These are phyloP conservation scores for Xenosphaeropsis pyriputrescens DNA, from an alignment of 2,329 filamentous ascomycete species.

Conservation along the genomic window DNA sequence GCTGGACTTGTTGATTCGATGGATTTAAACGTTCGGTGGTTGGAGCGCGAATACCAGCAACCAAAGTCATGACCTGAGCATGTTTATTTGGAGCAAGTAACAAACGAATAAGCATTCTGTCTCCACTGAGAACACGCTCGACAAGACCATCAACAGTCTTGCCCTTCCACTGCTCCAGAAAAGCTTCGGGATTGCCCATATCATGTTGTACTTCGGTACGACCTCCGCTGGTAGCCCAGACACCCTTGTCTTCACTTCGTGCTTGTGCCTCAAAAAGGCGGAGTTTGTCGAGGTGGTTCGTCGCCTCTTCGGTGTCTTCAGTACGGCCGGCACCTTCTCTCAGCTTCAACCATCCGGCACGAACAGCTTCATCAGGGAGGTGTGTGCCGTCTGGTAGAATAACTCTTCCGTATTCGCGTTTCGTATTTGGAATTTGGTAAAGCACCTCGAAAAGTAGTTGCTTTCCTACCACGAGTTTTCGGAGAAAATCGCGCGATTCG, in stretches of 20 bases:
- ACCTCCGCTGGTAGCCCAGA: conserved; percentile 57
- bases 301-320: conserved; percentile 68
- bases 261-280: conserved; percentile 66
- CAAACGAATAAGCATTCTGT: conserved; percentile 75
- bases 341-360: conserved; percentile 85
- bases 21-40: conserved; percentile 75
- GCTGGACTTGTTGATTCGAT: conserved; percentile 53
- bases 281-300: conserved; percentile 60
- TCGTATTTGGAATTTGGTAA: conserved; percentile 74
- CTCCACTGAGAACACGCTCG: conserved; percentile 82
- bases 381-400: conserved; percentile 60
- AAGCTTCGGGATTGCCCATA: conserved; percentile 56
- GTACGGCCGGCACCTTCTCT: conserved; percentile 88
- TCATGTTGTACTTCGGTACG: conserved; percentile 71
- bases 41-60: conserved; percentile 81
- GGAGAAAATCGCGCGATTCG: conserved; percentile 85
- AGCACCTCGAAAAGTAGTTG: conserved; percentile 70
- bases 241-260: conserved; percentile 62
- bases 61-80: conserved; percentile 71
- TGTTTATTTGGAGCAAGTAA: conserved; percentile 73
- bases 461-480: conserved; percentile 74
- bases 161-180: conserved; percentile 75
- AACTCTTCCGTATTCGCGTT: conserved; percentile 78
- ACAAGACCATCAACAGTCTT: conserved; percentile 74
- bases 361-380: conserved; percentile 70